These are phyloP conservation scores for Coniosporium tulheliwenetii DNA, from an alignment of 2,329 filamentous ascomycete genomes.

Conservation along the genomic window DNA sequence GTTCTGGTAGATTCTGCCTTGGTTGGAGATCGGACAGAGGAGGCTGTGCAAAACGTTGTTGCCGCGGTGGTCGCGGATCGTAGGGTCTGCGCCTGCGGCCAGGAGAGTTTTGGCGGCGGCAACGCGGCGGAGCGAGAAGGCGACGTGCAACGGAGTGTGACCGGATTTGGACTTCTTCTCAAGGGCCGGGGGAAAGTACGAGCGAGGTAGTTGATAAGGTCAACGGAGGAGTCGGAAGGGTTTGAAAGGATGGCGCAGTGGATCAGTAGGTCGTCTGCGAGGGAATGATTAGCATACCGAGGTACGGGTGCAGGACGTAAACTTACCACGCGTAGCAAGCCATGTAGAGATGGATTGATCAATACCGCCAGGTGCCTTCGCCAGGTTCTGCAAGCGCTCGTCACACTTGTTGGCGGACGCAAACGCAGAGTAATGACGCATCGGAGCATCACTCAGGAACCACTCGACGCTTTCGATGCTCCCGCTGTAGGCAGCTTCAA, in stretches of 20 bases:
- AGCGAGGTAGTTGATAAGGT: conserved; percentile 50
- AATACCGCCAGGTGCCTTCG: conserved; percentile 44
- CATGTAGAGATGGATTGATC: conserved; percentile 47
- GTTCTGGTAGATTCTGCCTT: neutral
- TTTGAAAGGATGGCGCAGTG: conserved; percentile 45
- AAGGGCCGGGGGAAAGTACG: conserved; percentile 40
- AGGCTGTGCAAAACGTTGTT: conserved; percentile 56
- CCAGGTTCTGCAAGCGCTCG: conserved; percentile 44
- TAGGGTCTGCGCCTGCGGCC: conserved; percentile 53
- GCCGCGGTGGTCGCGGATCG: conserved; percentile 41
- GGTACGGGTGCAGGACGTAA: neutral
- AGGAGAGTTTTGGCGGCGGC: conserved; percentile 47
- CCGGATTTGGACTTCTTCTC: conserved; percentile 42
- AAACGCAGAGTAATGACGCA: conserved; percentile 54
- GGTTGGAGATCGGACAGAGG: conserved; percentile 7
- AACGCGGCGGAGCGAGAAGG: conserved; percentile 40
- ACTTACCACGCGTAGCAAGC: conserved; percentile 44
- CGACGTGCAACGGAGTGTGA: conserved; percentile 53
- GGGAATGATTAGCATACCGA: conserved; percentile 5
- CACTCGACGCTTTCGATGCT: conserved; percentile 59
- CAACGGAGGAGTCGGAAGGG: conserved; percentile 25
- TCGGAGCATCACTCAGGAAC: conserved; percentile 57
- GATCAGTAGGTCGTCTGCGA: conserved; percentile 43
- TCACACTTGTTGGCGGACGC: conserved; percentile 46
- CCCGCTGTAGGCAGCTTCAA: conserved; percentile 40